Percentiles rank a stretch among this genome's conserved stretches.
phyloP scores from a whole-genome alignment of 2,329 filamentous ascomycete species.

The Talaromyces sp. region DNA sequence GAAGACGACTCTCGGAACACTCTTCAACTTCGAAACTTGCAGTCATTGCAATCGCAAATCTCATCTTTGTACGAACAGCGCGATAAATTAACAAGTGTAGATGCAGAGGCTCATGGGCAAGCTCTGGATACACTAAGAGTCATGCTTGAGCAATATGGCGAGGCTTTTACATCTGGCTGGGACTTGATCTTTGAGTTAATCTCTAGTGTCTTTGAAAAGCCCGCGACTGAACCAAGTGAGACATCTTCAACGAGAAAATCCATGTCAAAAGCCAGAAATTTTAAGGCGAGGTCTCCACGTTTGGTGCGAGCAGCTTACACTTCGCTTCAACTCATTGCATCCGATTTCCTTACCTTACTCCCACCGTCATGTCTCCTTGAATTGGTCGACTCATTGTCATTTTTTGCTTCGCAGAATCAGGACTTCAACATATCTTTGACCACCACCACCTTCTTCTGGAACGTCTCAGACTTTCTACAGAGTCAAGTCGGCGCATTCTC shows the following conservation, averaged over 20 bases:
- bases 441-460: slow-evolving; percentile 94
- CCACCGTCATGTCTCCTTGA: slow-evolving; percentile 69
- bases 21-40: slow-evolving; percentile 70
- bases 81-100: slow-evolving; percentile 59
- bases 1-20: slow-evolving; percentile 50
- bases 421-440: slow-evolving; percentile 95
- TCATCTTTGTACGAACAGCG: slow-evolving; percentile 56
- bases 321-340: slow-evolving; percentile 87
- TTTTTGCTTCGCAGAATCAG: slow-evolving; percentile 83
- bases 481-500: slow-evolving; percentile 44
- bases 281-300: slow-evolving; percentile 57
- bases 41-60: slow-evolving; percentile 62
- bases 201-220: slow-evolving; percentile 68
- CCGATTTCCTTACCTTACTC: slow-evolving; percentile 78
- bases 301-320: slow-evolving; percentile 84
- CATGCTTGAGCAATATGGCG: slow-evolving; percentile 83
- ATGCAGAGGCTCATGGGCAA: slow-evolving; percentile 76
- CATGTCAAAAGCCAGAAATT: slow-evolving; percentile 13
- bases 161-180: slow-evolving; percentile 80
- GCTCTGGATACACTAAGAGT: slow-evolving; percentile 75
- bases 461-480: slow-evolving; percentile 81
- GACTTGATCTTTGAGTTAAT: slow-evolving; percentile 80
- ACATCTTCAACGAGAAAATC: slow-evolving; percentile 18
- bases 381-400: slow-evolving; percentile 81
- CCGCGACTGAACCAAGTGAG: slow-evolving; percentile 29